Evolutionary conservation across 2,329 filamentous ascomycete genomes (phyloP), one percentile per base, ranked within the genome.

Genomic region (Madurella mycetomatis): DNA sequence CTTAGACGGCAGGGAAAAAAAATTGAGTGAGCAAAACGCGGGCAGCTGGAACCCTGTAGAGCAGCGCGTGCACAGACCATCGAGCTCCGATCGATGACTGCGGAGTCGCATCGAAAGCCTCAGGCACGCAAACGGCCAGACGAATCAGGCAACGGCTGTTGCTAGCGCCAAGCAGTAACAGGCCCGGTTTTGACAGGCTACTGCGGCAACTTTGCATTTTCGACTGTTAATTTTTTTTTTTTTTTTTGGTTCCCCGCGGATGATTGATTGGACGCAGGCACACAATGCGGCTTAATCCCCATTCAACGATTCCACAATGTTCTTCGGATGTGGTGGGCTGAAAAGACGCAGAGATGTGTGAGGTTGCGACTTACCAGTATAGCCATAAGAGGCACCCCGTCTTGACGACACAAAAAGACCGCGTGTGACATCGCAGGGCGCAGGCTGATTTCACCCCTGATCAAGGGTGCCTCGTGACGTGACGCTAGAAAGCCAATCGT

Each of bases 1-100:
- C 52, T 59, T 57, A 51, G 47, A 44, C 37, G 47, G 34, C 50
- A 56, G 54, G 51, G 59, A 61, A 63, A 64, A 63, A 61, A 58
- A 52, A 48, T 34, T 40, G 51, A 55, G 52, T 49, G 34, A 12
- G 34, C 34, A 46, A 57, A 58, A 60, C 59, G 57, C 56, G 61
- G 54, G 55, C 48, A 60, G 57, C 60, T 53, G 51, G 50, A 51
- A 58, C 57, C 57, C 53, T 60, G 55, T 37, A 18, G n/a, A 39
- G 30, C 5, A 15, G 11, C 41, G 19, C 32, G 54, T 47, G 62
- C 62, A 64, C 62, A 49, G 62, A 46, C 61, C 62, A 64, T 2
- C 13, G 32, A 18, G 37, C 16, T 46, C 40, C 41, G 56, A 57
- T 58, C 53, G 50, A 57, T 55, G 51, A 51, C 32, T 51, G 50